A percentile compares a stretch with the other conserved stretches of the same genome.
Conservation (phyloP, 2,329 filamentous ascomycete genomes). For the Penicillium sp. region DNA sequence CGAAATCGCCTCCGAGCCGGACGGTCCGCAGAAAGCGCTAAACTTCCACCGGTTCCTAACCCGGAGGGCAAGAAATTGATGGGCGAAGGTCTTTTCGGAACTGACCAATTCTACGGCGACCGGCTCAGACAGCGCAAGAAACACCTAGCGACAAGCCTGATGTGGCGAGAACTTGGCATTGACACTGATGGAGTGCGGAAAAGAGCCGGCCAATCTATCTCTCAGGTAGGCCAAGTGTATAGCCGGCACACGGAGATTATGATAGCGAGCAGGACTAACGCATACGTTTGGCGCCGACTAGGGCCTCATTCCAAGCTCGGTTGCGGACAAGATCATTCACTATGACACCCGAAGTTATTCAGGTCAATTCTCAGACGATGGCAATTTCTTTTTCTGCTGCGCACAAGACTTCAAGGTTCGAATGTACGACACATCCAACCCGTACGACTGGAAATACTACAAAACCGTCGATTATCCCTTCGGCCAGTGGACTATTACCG, state of each 20-base stretch:
- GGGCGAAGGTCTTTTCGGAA: conserved; percentile 76
- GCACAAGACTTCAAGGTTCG: conserved; percentile 90
- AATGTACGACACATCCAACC: conserved; percentile 97
- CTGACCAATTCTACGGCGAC: conserved; percentile 57
- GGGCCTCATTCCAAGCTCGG: conserved; percentile 72
- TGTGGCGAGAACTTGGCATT: conserved; percentile 80
- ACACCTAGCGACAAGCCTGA: conserved; percentile 64
- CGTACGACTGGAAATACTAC: conserved; percentile 93
- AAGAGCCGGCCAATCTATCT: conserved; percentile 65
- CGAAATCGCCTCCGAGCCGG: conserved; percentile 50
- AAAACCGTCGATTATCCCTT: conserved; percentile 83
- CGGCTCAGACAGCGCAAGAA: conserved; percentile 55
- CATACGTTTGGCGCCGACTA: conserved; percentile 37
- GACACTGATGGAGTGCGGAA: conserved; percentile 57
- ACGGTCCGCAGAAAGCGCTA: conserved; percentile 43
- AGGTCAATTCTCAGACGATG: conserved; percentile 93
- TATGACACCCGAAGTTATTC: conserved; percentile 86
- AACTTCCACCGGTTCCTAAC: conserved; percentile 82
- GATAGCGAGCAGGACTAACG: not conserved
- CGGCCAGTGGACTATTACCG: conserved; percentile 94
- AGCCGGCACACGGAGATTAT: not conserved
- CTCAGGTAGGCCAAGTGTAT: conserved; percentile 53
- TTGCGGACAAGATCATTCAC: conserved; percentile 82
- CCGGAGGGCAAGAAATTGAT: conserved; percentile 74
- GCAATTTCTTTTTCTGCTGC: conserved; percentile 93